Base-by-base conservation (phyloP, 2,329 filamentous ascomycete genomes). In the Dactylellina leptospora region DNA sequence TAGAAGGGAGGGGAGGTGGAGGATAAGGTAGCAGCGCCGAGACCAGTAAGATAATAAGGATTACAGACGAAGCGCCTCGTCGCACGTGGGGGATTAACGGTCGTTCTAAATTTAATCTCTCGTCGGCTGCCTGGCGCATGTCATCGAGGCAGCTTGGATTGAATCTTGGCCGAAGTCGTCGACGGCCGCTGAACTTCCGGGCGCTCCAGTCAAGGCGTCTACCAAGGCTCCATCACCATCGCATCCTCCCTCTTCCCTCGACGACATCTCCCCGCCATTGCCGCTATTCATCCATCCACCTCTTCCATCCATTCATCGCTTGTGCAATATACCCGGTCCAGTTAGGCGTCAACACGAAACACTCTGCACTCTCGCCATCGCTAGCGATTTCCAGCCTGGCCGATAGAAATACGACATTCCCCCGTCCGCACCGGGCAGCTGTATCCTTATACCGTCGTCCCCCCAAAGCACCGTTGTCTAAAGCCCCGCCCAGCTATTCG, bases 281-380 rank as follows among this genome's bases (percentile, higher is more conserved):
- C 18, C 23, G 3, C 9, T 28, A 11, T 28, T 16, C n/a, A 25
- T 25, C 13, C 30, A 27, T 27, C 22, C 6, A 22, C 33, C 36
- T 53, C 30, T 6, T 11, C 13, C 18, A 16, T 40, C 36, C 6
- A 5, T 33, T 44, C 13, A 22, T 51, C 47, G 59, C 42, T 42
- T 45, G 3, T 33, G 3, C 50, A 55, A 51, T 66, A 56, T 66
- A 66, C 18, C 61, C 61, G 61, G 61, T 51, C 51, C 51, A 66
- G 23, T 66, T 56, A 66, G 61, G 61, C 61, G 44, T 58, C 51
- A 66, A 58, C 61, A 66, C 61, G 61, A 66, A 66, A 58, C 61
- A 11, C 42, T 18, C 33, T 58, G 40, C 28, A 58, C 51, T 42
- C 61, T 48, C 33, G 42, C 61, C 51, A 66, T 66, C 61, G 53